These are phyloP conservation scores for Suhomyces prunicola DNA, from an alignment of 805 yeast species.

Conservation along the genomic window DNA sequence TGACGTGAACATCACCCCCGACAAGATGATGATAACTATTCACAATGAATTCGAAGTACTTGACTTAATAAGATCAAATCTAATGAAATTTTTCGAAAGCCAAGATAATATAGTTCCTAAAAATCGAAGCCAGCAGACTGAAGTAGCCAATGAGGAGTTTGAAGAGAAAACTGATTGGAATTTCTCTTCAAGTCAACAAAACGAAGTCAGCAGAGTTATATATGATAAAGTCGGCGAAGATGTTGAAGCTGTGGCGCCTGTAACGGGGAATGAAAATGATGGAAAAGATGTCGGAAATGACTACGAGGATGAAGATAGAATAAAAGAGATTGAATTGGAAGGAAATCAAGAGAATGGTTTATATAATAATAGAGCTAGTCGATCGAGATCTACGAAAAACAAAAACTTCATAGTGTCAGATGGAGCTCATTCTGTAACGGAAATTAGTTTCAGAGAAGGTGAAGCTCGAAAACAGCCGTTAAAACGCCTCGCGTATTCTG, in stretches of 20 bases:
- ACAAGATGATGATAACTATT: constrained; percentile 69
- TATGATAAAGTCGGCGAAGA: neutral
- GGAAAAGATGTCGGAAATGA: constrained; percentile 1
- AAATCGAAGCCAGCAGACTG: neutral
- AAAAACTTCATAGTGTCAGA: neutral
- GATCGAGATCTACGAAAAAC: neutral
- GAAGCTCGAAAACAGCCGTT: neutral
- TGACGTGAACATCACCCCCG: constrained; percentile 93
- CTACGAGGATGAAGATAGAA: neutral
- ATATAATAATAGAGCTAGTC: neutral
- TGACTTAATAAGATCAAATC: constrained; percentile 50
- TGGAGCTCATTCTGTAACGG: neutral
- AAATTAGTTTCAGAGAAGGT: neutral
- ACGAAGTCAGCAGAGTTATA: neutral
- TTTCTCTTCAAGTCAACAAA: neutral
- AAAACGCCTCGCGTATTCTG: neutral
- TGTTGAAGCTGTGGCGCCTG: neutral
- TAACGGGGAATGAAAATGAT: neutral
- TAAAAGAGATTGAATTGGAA: neutral
- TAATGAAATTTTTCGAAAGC: constrained; percentile 45
- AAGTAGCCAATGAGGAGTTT: neutral
- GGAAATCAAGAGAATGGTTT: neutral
- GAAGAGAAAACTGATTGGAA: neutral
- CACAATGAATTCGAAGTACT: constrained; percentile 63
- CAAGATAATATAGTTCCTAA: constrained; percentile 24